A percentile compares a stretch with the other conserved stretches of the same genome.
phyloP scores from a whole-genome alignment of 2,329 filamentous ascomycete genomes.

The Aspergillus intermedius region DNA sequence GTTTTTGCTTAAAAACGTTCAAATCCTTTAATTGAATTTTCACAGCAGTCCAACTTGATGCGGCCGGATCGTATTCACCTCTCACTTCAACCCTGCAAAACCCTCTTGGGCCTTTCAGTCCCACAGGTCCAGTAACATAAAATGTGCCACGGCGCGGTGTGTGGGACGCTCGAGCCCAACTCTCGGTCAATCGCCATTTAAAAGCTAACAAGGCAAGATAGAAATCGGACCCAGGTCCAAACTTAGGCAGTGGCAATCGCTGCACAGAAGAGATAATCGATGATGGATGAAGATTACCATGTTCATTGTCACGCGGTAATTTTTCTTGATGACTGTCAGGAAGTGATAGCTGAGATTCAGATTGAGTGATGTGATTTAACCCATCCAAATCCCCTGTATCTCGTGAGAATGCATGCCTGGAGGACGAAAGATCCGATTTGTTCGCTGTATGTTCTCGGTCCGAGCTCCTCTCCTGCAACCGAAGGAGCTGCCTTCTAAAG shows the following conservation, averaged over 20 bases:
- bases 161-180: constrained; percentile 11
- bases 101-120: constrained; percentile 26
- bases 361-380: constrained; percentile 11
- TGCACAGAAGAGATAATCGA: constrained; percentile 26
- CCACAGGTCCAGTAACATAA: constrained; percentile 28
- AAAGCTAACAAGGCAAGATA: constrained; percentile 27
- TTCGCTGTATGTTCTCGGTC: constrained; percentile 9
- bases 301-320: constrained; percentile 9
- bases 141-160: constrained; percentile 27
- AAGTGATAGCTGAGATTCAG: constrained; percentile 12
- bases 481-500: constrained; percentile 21
- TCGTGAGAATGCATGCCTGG: constrained; percentile 8
- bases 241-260: constrained; percentile 26
- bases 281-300: constrained; percentile 19
- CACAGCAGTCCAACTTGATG: constrained; percentile 23
- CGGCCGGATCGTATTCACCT: constrained; percentile 30
- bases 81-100: constrained; percentile 30
- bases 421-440: constrained; percentile 9
- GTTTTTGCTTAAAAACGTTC: constrained; percentile 20
- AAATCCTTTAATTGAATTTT: constrained; percentile 28
- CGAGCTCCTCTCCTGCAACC: constrained; percentile 12
- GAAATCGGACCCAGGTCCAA: constrained; percentile 30
- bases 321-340: constrained; percentile 10
- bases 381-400: constrained; percentile 11
- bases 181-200: constrained; percentile 22